Evolutionary conservation across 208 protist genomes (phyloP).

Genomic region (Herpetomonas tarakana): DNA sequence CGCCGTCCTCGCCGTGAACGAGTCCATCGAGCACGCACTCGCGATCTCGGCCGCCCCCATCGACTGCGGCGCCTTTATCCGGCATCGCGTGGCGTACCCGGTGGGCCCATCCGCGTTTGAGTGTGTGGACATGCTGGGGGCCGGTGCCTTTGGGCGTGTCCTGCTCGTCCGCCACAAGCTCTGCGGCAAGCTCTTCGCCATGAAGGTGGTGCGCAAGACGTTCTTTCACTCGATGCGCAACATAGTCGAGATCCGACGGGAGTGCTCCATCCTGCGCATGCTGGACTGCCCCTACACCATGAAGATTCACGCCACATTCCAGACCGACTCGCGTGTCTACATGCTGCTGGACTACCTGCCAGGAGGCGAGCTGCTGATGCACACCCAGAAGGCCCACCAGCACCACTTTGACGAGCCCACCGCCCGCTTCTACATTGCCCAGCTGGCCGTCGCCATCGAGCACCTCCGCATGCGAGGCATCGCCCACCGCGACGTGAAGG

Average conservation of each 20-base stretch:
- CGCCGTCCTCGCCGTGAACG: constrained; percentile 26
- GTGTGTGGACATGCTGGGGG: constrained; percentile 57
- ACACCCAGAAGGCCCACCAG: constrained; percentile 62
- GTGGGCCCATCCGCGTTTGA: constrained; percentile 49
- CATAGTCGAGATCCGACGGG: constrained; percentile 63
- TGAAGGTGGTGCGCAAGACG: constrained; percentile 74
- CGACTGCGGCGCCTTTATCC: constrained; percentile 31
- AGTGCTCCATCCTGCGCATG: constrained; percentile 58
- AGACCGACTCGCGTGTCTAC: constrained; percentile 83
- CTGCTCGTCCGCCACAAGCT: constrained; percentile 66
- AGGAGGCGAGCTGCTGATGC: constrained; percentile 93
- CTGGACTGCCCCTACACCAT: constrained; percentile 88
- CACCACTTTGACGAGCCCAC: constrained; percentile 49
- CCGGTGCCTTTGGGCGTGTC: constrained; percentile 73
- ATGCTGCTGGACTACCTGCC: constrained; percentile 91
- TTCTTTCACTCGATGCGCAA: constrained; percentile 51
- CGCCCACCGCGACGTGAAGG: constrained; percentile 87
- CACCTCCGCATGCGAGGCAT: constrained; percentile 76
- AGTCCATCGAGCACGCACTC: constrained; percentile 14
- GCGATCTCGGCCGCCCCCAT: constrained; percentile 21
- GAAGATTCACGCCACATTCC: constrained; percentile 76
- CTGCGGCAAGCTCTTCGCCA: constrained; percentile 48
- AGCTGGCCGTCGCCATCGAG: constrained; percentile 85
- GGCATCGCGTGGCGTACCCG: constrained; percentile 33
- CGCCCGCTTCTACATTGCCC: constrained; percentile 88